Evolutionary conservation across 495 filamentous ascomycete genomes (phyloP).

Genomic region (Talaromyces liani): DNA sequence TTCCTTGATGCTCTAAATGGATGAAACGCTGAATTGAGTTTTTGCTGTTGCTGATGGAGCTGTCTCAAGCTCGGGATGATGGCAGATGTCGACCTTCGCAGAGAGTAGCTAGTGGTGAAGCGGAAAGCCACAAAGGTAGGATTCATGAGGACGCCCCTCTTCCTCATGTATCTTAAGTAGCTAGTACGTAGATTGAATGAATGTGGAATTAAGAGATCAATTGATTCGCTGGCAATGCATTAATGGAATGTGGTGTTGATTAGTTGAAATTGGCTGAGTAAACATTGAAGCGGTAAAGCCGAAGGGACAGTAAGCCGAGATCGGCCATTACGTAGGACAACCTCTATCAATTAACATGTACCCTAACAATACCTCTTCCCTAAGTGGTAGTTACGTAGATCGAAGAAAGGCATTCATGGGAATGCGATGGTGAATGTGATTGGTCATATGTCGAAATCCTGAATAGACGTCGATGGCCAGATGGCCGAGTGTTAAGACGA

Average conservation of each 20-base stretch:
- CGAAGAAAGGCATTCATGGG: too few relatives aligned
- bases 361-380: not conserved
- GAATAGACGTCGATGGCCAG: too few relatives aligned
- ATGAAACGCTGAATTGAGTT: not conserved
- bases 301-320: not conserved
- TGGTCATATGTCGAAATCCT: too few relatives aligned
- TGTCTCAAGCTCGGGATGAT: not conserved
- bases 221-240: not conserved
- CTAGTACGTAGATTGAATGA: not conserved
- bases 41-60: not conserved
- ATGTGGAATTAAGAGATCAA: not conserved
- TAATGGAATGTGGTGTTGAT: not conserved
- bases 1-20: not conserved
- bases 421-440: too few relatives aligned
- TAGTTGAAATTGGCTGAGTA: not conserved
- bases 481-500: too few relatives aligned
- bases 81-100: not conserved
- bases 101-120: not conserved
- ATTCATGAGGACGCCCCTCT: not conserved
- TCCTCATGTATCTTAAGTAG: not conserved
- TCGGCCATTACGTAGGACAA: not conserved
- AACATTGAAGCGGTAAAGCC: not conserved
- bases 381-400: too few relatives aligned
- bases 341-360: not conserved
- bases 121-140: not conserved